Base-by-base conservation (phyloP, 148 eudicot genomes). In the Rhododendron mucronatum region DNA sequence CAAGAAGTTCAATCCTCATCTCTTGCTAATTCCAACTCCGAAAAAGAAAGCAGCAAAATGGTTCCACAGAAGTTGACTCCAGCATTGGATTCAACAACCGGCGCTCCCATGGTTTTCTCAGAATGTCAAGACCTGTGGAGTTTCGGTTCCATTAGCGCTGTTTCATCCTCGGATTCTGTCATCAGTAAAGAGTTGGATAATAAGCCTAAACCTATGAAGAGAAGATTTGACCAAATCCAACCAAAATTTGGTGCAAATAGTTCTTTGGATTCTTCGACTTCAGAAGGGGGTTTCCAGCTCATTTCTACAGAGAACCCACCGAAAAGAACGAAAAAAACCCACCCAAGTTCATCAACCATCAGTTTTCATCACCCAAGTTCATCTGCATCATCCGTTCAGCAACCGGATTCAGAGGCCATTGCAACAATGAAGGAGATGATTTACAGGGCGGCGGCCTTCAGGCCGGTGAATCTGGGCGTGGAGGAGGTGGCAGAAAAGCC, bases 361-460 rank as follows among this genome's bases (percentile, higher is more conserved):
- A 95, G 89, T 82, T 95, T 95, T 89, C 93, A 89, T 53, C 93
- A 91, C 65, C 90, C 90, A 16, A 83, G 89, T 79, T 84, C 90
- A 33, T 87, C 92, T 53, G 18, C 4, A 53, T 53, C 59, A 15
- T 57, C 63, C 16, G 86, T 63, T 1, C 92, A 88, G 26, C 97
- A 96, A 86, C 91, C 93, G 20, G 98, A 94, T 87, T 86, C 95
- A 37, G 98, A 96, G 85, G 96, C 97, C 16, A 94, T 96, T 7
- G 95, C 93, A 44, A 96, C 94, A 9, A 93, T 94, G 98, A 96
- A 94, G 86, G 98, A 96, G 88, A 92, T 94, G 95, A 92, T 96
- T 35, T 96, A 96, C 88, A 65, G 97, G 45, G 98, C 95, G 2
- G 97, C 98, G 1, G 94, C 91, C 0, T 94, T 96, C 47, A 82